phyloP scores from a whole-genome alignment of 495 filamentous ascomycete species.

The Lichina pygmaea region DNA sequence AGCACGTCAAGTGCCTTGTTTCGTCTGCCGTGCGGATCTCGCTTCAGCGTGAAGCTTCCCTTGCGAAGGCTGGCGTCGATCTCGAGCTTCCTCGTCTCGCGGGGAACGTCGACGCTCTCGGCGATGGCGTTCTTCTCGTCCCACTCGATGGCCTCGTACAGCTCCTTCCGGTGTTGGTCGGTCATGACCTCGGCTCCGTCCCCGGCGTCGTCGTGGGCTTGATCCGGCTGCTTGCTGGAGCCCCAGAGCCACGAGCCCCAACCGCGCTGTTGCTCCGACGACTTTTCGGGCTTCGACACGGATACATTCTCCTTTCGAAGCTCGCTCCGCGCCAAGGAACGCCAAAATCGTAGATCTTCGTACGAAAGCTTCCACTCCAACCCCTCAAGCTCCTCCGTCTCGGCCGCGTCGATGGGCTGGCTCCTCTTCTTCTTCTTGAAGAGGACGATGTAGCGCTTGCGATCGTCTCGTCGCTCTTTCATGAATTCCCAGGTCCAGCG shows the following conservation, averaged over 20 bases:
- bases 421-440: constrained; percentile 85
- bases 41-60: constrained; percentile 77
- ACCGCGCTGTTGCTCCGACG: constrained; percentile 28
- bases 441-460: constrained; percentile 63
- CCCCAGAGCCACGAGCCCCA: constrained; percentile 76
- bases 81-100: constrained; percentile 77
- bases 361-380: constrained; percentile 77
- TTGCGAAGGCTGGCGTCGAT: constrained; percentile 71
- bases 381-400: constrained; percentile 40
- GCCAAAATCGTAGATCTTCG: constrained; percentile 92
- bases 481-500: constrained; percentile 91
- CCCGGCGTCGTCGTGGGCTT: constrained; percentile 29
- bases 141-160: constrained; percentile 94
- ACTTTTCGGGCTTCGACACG: constrained; percentile 33
- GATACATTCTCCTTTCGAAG: constrained; percentile 82
- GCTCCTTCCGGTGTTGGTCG: constrained; percentile 82
- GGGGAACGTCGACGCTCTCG: constrained; percentile 66
- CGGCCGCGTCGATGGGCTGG: constrained; percentile 38
- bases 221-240: constrained; percentile 28
- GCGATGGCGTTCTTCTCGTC: constrained; percentile 80
- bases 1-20: constrained; percentile 68
- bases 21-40: constrained; percentile 53
- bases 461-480: constrained; percentile 70
- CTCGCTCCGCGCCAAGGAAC: constrained; percentile 79
- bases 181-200: constrained; percentile 58